Conservation (phyloP, 345 rosid species). For the rapeseed (Brassica napus) region DNA sequence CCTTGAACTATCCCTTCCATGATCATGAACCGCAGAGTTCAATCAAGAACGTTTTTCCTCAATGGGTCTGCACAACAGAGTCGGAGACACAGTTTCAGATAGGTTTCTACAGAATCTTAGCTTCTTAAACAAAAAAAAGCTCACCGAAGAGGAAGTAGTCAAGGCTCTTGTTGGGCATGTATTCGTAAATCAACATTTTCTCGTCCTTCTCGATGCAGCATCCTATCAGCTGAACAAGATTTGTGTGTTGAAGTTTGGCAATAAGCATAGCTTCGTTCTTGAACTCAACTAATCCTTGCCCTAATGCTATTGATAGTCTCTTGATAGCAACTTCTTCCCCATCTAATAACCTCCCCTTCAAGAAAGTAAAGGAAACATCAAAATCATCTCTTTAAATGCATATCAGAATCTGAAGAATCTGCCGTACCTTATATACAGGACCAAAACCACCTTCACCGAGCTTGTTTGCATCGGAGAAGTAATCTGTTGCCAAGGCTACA, state of each 20-base stretch:
- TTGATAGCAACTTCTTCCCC: neutral
- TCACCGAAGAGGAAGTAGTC: neutral
- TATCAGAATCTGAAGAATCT: neutral
- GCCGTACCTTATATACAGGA: neutral
- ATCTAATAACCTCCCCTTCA: neutral
- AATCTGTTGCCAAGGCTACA: neutral
- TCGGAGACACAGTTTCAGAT: neutral
- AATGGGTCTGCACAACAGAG: neutral
- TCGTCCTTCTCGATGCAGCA: neutral
- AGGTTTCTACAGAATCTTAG: neutral
- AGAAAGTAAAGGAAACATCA: neutral
- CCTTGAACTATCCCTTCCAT: neutral
- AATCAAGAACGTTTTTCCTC: neutral
- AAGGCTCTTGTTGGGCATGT: neutral
- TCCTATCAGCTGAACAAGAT: neutral
- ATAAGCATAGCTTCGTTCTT: neutral
- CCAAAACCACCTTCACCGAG: neutral
- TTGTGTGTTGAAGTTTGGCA: neutral
- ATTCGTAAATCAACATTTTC: neutral
- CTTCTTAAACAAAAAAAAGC: neutral
- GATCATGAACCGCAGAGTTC: neutral
- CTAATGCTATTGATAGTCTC: neutral
- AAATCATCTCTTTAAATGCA: neutral
- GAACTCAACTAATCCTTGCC: neutral
- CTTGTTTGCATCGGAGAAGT: neutral